Conservation (phyloP, 345 rosid genomes). For the Viola odorata region DNA sequence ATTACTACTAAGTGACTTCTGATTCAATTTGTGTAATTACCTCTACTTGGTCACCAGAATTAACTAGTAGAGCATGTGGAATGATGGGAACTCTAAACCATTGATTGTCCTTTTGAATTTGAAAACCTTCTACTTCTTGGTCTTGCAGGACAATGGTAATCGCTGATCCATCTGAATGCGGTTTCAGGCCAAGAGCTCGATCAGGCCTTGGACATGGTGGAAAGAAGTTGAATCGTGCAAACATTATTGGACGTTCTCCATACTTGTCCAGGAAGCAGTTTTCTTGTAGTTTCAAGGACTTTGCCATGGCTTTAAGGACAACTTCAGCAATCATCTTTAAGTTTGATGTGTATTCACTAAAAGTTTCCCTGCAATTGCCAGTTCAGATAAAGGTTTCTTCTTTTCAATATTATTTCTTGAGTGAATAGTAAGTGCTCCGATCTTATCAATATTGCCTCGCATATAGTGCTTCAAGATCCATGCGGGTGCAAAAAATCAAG, state of each 20-base stretch:
- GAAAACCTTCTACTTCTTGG: constrained; percentile 49
- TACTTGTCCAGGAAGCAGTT: constrained; percentile 32
- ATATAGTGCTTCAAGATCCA: neutral
- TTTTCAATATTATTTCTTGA: too few relatives aligned
- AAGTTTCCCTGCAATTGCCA: constrained; percentile 23
- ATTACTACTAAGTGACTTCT: neutral
- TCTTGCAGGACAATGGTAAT: constrained; percentile 46
- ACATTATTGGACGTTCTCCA: constrained; percentile 25
- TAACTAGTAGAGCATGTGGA: constrained; percentile 9
- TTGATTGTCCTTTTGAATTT: constrained; percentile 38
- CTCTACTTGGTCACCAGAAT: constrained; percentile 7
- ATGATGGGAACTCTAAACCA: constrained; percentile 42
- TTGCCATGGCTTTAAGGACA: constrained; percentile 46
- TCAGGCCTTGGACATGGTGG: constrained; percentile 56
- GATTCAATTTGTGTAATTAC: neutral
- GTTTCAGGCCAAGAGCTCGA: constrained; percentile 37
- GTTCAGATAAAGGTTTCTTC: too few relatives aligned
- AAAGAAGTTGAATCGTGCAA: constrained; percentile 44
- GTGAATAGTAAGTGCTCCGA: too few relatives aligned
- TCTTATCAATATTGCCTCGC: neutral
- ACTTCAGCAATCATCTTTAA: constrained; percentile 12
- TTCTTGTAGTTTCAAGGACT: constrained; percentile 40
- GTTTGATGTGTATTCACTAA: constrained; percentile 33
- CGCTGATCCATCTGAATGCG: constrained; percentile 51
- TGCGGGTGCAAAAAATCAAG: neutral